These are phyloP conservation scores for Drechslerella stenobrocha DNA, from an alignment of 2,329 filamentous ascomycete genomes.

Conservation along the genomic window DNA sequence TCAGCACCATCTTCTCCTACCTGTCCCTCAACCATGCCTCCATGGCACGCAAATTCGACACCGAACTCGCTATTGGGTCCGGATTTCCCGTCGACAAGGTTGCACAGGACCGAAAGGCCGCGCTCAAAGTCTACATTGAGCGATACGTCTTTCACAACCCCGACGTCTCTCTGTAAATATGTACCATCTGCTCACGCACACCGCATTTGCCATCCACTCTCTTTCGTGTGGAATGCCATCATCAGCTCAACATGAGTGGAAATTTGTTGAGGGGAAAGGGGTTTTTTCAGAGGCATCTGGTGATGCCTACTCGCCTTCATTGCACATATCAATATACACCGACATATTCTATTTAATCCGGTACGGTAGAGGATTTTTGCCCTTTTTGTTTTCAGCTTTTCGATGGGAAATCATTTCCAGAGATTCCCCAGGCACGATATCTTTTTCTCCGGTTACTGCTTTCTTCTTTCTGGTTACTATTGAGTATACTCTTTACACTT, in stretches of 20 bases:
- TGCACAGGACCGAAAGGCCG: conserved; percentile 28
- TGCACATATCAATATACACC: conserved; percentile 34
- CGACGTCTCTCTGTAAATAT: conserved; percentile 24
- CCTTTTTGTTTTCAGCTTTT: neutral
- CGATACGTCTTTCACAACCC: conserved; percentile 44
- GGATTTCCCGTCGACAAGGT: conserved; percentile 43
- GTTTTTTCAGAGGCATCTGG: conserved; percentile 22
- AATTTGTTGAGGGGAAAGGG: neutral
- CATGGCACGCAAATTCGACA: conserved; percentile 45
- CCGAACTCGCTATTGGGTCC: conserved; percentile 38
- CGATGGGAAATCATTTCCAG: too few species aligned
- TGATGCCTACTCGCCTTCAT: conserved; percentile 29
- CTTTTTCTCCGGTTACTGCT: too few species aligned
- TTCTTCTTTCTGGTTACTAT: too few species aligned
- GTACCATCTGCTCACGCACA: neutral
- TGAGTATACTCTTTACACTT: too few species aligned
- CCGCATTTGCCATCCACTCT: neutral
- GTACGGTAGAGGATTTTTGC: conserved; percentile 17
- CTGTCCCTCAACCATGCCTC: conserved; percentile 43
- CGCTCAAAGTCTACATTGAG: conserved; percentile 44
- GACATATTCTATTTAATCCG: conserved; percentile 40
- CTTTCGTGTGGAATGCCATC: neutral
- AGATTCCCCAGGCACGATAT: too few species aligned
- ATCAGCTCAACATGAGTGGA: neutral
- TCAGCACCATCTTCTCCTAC: conserved; percentile 42